A percentile compares a stretch with the other conserved stretches of the same genome.
phyloP scores from a whole-genome alignment of 306 rosid genomes.

The Ziziphus jujuba region DNA sequence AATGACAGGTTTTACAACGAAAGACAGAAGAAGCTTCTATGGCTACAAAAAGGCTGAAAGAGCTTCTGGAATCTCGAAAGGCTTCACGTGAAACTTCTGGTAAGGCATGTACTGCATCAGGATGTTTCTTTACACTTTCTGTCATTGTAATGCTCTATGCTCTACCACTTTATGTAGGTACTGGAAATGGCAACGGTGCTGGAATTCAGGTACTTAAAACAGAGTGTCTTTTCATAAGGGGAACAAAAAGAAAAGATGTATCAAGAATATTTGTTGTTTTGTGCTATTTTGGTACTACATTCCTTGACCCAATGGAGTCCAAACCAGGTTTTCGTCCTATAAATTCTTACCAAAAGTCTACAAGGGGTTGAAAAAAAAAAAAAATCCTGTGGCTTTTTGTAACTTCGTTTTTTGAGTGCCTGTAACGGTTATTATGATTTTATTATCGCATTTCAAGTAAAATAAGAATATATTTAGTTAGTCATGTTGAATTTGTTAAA shows the following conservation, averaged over 20 bases:
- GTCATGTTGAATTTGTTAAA: background rate
- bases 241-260: background rate
- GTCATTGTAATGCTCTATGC: constrained; percentile 15
- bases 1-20: constrained; percentile 79
- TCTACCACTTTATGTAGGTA: constrained; percentile 33
- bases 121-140: constrained; percentile 6
- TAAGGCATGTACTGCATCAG: constrained; percentile 24
- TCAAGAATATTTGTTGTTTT: background rate
- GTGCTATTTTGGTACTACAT: background rate
- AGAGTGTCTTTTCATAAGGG: background rate
- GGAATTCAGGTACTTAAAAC: constrained; percentile 70
- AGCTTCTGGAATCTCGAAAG: constrained; percentile 82
- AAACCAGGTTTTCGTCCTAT: background rate
- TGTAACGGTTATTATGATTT: too few species aligned
- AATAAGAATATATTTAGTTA: too few species aligned
- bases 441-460: too few species aligned
- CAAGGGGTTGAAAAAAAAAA: too few species aligned
- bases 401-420: too few species aligned
- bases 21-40: constrained; percentile 93
- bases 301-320: too few species aligned
- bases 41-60: constrained; percentile 94
- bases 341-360: background rate
- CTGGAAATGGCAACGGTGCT: constrained; percentile 58
- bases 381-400: too few species aligned
- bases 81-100: constrained; percentile 66